A percentile compares a stretch with the other conserved stretches of the same genome.
These are phyloP conservation scores for Pachysandra terminalis DNA, from an alignment of 164 flowering plant genomes.

Conservation along the genomic window DNA sequence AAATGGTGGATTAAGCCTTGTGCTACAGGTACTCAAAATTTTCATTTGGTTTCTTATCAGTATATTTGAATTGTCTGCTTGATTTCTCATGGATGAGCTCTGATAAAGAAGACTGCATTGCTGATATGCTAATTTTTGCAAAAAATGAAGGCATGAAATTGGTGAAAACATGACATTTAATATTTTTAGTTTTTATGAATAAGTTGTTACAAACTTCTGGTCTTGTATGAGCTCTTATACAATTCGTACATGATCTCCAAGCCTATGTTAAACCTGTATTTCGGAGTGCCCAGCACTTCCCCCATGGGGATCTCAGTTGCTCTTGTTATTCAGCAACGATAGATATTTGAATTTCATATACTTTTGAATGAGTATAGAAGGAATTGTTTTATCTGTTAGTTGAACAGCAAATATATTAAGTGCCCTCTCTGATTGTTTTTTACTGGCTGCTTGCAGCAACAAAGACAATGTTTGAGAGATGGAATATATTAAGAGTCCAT, in stretches of 20 bases:
- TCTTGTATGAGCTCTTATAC: not conserved
- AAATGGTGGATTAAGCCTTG: conserved; percentile 80
- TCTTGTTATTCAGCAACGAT: too few species aligned
- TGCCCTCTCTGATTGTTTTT: too few species aligned
- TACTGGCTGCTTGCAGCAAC: too few species aligned
- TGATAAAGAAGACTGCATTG: not conserved
- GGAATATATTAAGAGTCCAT: too few species aligned
- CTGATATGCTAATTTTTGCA: not conserved
- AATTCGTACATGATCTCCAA: too few species aligned
- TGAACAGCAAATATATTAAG: too few species aligned
- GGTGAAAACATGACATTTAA: not conserved
- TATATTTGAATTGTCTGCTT: not conserved
- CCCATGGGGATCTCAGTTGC: not conserved
- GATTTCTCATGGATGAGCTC: not conserved
- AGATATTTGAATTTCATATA: too few species aligned
- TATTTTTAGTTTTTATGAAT: too few species aligned
- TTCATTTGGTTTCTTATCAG: not conserved
- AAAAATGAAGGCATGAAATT: not conserved
- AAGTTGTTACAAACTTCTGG: not conserved
- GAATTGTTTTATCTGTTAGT: too few species aligned
- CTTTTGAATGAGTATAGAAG: too few species aligned
- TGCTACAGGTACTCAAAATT: conserved; percentile 64
- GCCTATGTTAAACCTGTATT: not conserved
- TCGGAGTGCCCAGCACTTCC: too few species aligned
- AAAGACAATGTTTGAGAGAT: too few species aligned